phyloP scores from a whole-genome alignment of 139 green algal species.

The Volvox reticuliferus region DNA sequence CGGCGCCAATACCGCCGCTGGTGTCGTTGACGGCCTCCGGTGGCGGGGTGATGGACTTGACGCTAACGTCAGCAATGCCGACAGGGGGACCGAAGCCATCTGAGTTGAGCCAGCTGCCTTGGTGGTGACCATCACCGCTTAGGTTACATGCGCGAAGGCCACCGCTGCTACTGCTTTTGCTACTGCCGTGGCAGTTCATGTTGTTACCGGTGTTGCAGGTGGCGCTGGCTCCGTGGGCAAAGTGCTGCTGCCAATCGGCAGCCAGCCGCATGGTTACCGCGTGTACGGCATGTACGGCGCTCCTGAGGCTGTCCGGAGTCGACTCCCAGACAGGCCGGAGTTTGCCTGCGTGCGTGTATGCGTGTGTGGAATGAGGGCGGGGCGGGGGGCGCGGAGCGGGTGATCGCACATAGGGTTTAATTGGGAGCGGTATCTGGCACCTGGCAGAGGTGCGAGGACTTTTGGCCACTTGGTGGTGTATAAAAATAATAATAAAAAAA shows the following conservation, averaged over 20 bases:
- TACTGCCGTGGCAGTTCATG: background rate
- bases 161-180: too few relatives aligned
- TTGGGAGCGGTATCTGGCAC: too few relatives aligned
- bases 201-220: background rate
- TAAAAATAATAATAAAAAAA: too few relatives aligned
- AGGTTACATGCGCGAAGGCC: too few relatives aligned
- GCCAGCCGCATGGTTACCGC: background rate
- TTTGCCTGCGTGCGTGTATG: conserved; percentile 14
- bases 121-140: background rate
- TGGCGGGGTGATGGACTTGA: too few relatives aligned
- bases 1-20: background rate
- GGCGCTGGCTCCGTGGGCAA: background rate
- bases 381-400: too few relatives aligned
- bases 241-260: background rate
- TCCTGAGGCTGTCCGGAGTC: background rate
- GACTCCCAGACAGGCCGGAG: conserved; percentile 1
- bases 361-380: background rate
- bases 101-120: background rate
- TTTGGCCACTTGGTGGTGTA: too few relatives aligned
- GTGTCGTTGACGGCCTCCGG: background rate
- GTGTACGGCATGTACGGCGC: background rate
- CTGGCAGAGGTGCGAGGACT: too few relatives aligned
- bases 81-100: background rate
- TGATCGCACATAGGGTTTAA: too few relatives aligned
- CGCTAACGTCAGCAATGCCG: background rate